A percentile compares a stretch with the other conserved stretches of the same genome.
Evolutionary conservation across 2,329 filamentous ascomycete genomes (phyloP).

Genomic region (Fusarium sp.): DNA sequence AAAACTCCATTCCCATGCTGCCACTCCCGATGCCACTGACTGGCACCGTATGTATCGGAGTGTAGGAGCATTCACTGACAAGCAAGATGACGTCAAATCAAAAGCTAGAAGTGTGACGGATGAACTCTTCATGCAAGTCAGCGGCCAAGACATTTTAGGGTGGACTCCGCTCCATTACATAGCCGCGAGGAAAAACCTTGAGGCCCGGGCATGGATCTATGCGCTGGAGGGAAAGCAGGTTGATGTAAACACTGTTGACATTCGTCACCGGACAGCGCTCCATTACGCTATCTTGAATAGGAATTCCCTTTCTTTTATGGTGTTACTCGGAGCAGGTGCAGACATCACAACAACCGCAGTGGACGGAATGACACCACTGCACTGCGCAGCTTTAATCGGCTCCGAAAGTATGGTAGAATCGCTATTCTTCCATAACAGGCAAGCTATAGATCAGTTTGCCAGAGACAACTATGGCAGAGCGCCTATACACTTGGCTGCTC

Average conservation of each 20-base stretch:
- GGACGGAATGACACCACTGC: not conserved
- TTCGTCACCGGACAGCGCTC: not conserved
- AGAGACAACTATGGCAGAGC: not conserved
- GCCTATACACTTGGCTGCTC: not conserved
- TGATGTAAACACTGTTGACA: not conserved
- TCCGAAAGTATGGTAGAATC: too few species aligned
- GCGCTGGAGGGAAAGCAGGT: not conserved
- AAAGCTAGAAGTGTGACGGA: not conserved
- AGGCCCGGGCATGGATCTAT: not conserved
- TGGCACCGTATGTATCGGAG: too few species aligned
- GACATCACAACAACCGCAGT: not conserved
- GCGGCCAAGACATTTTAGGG: not conserved
- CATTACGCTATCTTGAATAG: rapidly evolving
- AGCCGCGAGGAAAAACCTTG: rapidly evolving
- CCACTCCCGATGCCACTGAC: too few species aligned
- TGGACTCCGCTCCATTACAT: not conserved
- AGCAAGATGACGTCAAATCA: too few species aligned
- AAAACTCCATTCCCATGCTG: not conserved
- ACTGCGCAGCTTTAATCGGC: not conserved
- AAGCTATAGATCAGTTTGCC: not conserved
- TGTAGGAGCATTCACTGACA: rapidly evolving
- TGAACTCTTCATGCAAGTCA: rapidly evolving
- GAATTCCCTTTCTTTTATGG: rapidly evolving
- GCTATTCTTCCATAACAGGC: too few species aligned
- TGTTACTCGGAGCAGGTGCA: not conserved